Base-by-base conservation (phyloP, 2,329 filamentous ascomycete genomes). In the Fusarium torreyae region DNA sequence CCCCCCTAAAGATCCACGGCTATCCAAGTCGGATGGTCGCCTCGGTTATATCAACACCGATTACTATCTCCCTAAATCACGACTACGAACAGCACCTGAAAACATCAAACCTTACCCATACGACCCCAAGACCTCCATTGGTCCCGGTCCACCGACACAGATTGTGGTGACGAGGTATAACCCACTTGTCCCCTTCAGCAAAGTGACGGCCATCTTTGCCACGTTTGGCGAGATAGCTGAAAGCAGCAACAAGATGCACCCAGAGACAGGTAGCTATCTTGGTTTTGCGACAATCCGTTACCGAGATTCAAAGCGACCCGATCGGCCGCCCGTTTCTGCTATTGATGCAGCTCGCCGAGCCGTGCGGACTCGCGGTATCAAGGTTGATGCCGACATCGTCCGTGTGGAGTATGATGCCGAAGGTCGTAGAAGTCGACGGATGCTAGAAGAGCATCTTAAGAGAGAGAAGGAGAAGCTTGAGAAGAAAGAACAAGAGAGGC, bases 141-240 rank as follows among this genome's bases (percentile, higher is more conserved):
- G 94, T 1, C 93, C 94, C 24, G 94, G 94, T 0, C 95, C 95
- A 15, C 93, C 96, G 3, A 94, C 92, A 4, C 94, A 97, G 77
- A 89, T 99, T 49, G 91, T 98, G 6, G 94, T 98, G 20, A 94
- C 91, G n/a, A 94, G 94, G n/a, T 98, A 98, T 78, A 96, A 98
- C 79, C 94, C 95, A 8, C 84, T 98, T 69, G 91, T 92, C 40
- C 88, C 93, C 14, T 93, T 97, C 73, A 87, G 89, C 57, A 92
- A 93, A 74, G 87, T 97, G 51, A 88, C 88, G 18, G 88, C 91
- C 45, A 87, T 93, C 55, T 97, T 97, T 77, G 88, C 91, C 18
- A 89, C 88, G 5, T 97, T 92, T 81, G 94, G 94, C 54, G 93
- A 97, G 61, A 94, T 99, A 68, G 91, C 92, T 44, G 92, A 94